phyloP scores from a whole-genome alignment of 2,329 filamentous ascomycete genomes.

The Aspergillus ochraceus region DNA sequence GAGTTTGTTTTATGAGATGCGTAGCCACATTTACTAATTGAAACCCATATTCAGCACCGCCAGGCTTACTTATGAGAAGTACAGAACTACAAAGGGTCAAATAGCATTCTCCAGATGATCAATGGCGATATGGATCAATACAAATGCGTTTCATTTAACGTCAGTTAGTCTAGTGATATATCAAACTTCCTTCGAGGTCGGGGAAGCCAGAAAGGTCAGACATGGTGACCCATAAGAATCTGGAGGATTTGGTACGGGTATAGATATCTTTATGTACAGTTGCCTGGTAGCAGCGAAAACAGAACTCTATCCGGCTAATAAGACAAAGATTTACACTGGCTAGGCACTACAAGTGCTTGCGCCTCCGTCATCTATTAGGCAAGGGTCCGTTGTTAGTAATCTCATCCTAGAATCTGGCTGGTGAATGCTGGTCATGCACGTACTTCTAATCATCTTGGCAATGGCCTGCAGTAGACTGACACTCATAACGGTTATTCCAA shows the following conservation, averaged over 20 bases:
- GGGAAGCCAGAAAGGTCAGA: not conserved
- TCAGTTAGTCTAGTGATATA: not conserved
- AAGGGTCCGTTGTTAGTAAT: constrained; percentile 12
- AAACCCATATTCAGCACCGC: not conserved
- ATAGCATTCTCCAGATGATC: not conserved
- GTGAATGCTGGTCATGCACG: constrained; percentile 13
- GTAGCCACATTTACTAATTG: not conserved
- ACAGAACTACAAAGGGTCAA: too few relatives aligned
- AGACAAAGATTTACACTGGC: constrained; percentile 1
- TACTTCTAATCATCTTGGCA: constrained; percentile 61
- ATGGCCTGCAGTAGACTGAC: constrained; percentile 76
- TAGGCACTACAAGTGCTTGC: constrained; percentile 31
- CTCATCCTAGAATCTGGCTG: not conserved
- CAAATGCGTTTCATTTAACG: not conserved
- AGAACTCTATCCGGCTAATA: not conserved
- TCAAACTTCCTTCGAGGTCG: not conserved
- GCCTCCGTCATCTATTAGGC: constrained; percentile 34
- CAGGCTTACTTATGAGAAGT: too few relatives aligned
- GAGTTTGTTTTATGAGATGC: too few relatives aligned
- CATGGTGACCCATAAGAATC: not conserved
- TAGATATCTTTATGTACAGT: not conserved
- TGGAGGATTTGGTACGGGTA: not conserved
- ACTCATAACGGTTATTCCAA: constrained; percentile 77
- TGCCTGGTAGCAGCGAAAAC: not conserved
- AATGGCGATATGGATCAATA: too few relatives aligned